These are phyloP conservation scores for Fusarium subglutinans DNA, from an alignment of 2,329 filamentous ascomycete genomes.

Conservation along the genomic window DNA sequence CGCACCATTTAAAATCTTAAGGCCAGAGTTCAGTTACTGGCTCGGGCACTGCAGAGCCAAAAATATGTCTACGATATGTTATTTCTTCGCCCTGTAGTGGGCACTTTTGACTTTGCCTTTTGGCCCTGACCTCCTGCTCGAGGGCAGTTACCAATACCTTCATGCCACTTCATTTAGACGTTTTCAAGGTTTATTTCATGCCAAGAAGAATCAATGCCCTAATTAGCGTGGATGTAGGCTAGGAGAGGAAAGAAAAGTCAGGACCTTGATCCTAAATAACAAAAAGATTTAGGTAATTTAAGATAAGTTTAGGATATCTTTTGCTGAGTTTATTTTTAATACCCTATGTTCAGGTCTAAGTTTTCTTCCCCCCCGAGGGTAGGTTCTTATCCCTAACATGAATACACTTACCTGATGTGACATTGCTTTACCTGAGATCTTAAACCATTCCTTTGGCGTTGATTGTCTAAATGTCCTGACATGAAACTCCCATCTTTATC, in stretches of 20 bases:
- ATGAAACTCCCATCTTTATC: neutral
- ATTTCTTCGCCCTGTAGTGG: neutral
- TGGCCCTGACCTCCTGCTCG: neutral
- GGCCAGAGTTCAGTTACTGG: neutral
- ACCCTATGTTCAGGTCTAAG: too few relatives aligned
- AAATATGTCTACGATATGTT: neutral
- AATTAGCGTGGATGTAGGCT: neutral
- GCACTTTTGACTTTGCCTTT: neutral
- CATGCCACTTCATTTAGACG: neutral
- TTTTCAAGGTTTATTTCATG: accelerated
- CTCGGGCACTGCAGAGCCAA: neutral
- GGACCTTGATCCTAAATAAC: too few relatives aligned
- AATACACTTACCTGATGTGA: neutral
- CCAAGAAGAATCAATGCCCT: neutral
- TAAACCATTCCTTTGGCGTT: neutral
- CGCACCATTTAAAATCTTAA: constrained; percentile 5
- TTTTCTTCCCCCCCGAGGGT: too few relatives aligned
- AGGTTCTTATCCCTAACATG: neutral
- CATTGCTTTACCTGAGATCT: neutral
- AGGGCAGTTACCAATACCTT: too few relatives aligned
- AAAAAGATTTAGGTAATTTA: too few relatives aligned
- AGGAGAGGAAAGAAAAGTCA: too few relatives aligned
- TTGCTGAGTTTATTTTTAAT: too few relatives aligned
- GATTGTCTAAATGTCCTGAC: neutral
- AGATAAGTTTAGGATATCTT: too few relatives aligned